Evolutionary conservation across 2,329 filamentous ascomycete species (phyloP).

Genomic region (Penicillium sp.): DNA sequence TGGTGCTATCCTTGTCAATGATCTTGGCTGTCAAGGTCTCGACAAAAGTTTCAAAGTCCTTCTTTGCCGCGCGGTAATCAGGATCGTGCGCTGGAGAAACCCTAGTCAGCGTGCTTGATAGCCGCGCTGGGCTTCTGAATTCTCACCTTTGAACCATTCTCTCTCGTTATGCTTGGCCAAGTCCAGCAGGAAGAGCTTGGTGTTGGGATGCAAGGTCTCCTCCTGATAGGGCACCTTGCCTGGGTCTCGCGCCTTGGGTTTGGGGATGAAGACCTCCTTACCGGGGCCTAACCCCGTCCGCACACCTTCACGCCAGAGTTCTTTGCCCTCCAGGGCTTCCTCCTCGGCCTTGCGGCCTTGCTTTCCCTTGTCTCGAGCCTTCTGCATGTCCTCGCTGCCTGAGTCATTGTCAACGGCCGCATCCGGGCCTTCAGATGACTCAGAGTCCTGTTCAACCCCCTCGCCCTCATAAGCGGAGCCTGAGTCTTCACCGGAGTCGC

Average conservation of each 20-base stretch:
- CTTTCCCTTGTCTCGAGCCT: conserved; percentile 7
- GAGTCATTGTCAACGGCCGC: conserved; percentile 7
- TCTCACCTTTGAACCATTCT: conserved; percentile 61
- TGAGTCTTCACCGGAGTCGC: conserved; percentile 77
- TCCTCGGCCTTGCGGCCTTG: conserved; percentile 1
- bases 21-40: conserved; percentile 69
- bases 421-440: conserved; percentile 10
- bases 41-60: conserved; percentile 79
- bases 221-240: conserved; percentile 59
- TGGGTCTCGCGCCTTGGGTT: conserved; percentile 60
- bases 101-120: conserved; percentile 8
- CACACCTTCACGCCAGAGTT: conserved; percentile 57
- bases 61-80: conserved; percentile 73
- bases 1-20: conserved; percentile 69
- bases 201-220: conserved; percentile 61
- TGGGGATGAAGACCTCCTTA: conserved; percentile 60
- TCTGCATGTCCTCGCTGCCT: conserved; percentile 14
- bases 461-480: conserved; percentile 43
- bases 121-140: conserved; percentile 1
- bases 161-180: conserved; percentile 60
- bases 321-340: conserved; percentile 39
- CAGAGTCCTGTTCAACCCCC: conserved; percentile 10
- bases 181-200: conserved; percentile 59
- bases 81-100: conserved; percentile 65
- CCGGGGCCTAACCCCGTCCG: conserved; percentile 57